phyloP scores from a whole-genome alignment of 2,329 filamentous ascomycete genomes.

The Fusarium virguliforme region DNA sequence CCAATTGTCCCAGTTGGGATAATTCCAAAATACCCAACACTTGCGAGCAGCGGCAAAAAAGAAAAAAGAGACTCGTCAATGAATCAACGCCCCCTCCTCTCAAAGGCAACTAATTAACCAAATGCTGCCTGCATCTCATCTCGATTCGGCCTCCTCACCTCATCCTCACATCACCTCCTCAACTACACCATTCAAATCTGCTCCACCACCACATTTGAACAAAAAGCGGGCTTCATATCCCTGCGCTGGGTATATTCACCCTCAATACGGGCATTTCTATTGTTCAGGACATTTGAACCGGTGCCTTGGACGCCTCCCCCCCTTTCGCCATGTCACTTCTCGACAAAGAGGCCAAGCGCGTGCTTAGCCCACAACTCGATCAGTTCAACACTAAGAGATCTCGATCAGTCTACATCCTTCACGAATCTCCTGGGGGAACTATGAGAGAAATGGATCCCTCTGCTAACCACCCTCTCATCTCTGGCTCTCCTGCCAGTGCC shows the following conservation, averaged over 20 bases:
- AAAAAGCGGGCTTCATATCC: constrained; percentile 5
- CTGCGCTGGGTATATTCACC: background rate
- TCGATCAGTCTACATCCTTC: constrained; percentile 20
- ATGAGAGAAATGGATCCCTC: constrained; percentile 31
- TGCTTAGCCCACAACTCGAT: constrained; percentile 34
- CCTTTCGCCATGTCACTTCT: constrained; percentile 24
- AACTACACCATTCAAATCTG: constrained; percentile 4
- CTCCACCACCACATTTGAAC: constrained; percentile 9
- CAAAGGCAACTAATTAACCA: background rate
- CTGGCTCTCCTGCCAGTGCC: background rate
- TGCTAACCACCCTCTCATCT: background rate
- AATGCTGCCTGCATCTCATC: constrained; percentile 8
- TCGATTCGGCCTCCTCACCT: background rate
- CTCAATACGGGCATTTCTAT: constrained; percentile 10
- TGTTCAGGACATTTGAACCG: background rate
- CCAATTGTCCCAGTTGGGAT: background rate
- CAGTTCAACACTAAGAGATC: constrained; percentile 24
- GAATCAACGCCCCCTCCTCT: constrained; percentile 5
- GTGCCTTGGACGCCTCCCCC: background rate
- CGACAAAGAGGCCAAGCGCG: constrained; percentile 23
- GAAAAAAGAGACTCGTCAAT: background rate
- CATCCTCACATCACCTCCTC: background rate
- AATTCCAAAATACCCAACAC: background rate
- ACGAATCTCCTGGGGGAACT: constrained; percentile 40
- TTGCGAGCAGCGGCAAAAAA: constrained; percentile 5